Base-by-base conservation (phyloP, 2,329 filamentous ascomycete species). In the Truncatella angustata region DNA sequence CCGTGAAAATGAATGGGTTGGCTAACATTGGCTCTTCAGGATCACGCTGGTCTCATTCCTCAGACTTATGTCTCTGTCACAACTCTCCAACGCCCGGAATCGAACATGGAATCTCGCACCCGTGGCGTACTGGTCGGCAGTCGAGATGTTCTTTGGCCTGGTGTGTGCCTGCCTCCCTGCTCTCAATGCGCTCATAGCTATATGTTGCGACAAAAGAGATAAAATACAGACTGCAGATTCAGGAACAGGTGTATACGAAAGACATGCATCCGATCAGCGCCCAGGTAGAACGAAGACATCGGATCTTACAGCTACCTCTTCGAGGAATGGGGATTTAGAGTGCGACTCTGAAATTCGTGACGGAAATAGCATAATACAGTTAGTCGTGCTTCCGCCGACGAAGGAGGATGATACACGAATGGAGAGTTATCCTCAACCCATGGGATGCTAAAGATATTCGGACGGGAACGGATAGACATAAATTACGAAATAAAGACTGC, bases 111-210 rank as follows among this genome's bases (percentile, higher is more conserved):
- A 46, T n/a, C 16, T 46, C 4, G 43, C 43, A 14, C 43, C 43
- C 6, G 43, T 46, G 11, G 26, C 43, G n/a, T 46, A 46, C 43
- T 46, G 43, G 43, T 46, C 43, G 3, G 43, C 43, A 1, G 34
- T 46, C 10, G 43, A 46, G 11, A 46, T 46, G 43, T 46, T 46
- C 28, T 18, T 23, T 34, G 43, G 43, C 16, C 32, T 46, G 43
- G 43, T 46, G 18, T 46, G 43, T 11, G 43, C 43, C 3, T 46
- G 43, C 5, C 20, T 46, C 10, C 43, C 43, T 1, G 43, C 43
- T 10, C 43, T 46, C n/a, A 46, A 23, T n/a, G 26, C 20, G 26
- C 12, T 46, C n/a, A n/a, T n/a, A n/a, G n/a, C n/a, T n/a, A n/a
- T n/a, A n/a, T n/a, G n/a, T n/a, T n/a, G n/a, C n/a, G n/a, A n/a